Evolutionary conservation across 176 grass and related monocot genomes (phyloP).

Genomic region (Olyra latifolia): DNA sequence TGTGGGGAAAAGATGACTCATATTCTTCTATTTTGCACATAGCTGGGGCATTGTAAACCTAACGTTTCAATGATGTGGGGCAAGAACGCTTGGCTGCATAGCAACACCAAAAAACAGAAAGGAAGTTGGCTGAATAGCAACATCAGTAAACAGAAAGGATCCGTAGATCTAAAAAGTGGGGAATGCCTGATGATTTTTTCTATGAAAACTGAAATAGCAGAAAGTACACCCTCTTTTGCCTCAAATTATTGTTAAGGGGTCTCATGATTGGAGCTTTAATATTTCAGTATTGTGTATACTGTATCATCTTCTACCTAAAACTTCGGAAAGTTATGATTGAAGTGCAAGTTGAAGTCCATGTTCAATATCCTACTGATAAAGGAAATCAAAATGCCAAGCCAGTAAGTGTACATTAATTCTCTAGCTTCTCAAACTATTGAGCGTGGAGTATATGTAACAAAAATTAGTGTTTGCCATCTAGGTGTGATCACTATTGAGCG

Average conservation of each 20-base stretch:
- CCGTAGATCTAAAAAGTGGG: neutral
- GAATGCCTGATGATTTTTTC: neutral
- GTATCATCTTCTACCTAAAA: neutral
- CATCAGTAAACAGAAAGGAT: constrained; percentile 4
- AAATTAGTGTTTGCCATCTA: neutral
- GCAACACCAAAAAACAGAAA: constrained; percentile 23
- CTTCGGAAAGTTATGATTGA: neutral
- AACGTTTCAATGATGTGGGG: constrained; percentile 14
- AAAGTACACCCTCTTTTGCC: neutral
- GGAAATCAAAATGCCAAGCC: neutral
- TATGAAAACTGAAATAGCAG: neutral
- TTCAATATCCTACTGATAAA: constrained; percentile 15
- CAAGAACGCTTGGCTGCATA: constrained; percentile 18
- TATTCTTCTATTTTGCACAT: neutral
- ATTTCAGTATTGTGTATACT: neutral
- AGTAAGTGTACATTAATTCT: neutral
- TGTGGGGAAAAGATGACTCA: neutral
- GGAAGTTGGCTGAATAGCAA: constrained; percentile 2
- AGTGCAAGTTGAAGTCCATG: neutral
- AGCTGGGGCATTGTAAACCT: neutral
- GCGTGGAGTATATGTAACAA: neutral
- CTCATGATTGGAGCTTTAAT: neutral
- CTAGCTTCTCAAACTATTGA: neutral
- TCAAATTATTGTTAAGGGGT: constrained; percentile 10
- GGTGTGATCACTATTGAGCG: neutral